Evolutionary conservation across 352 stramenopile genomes (phyloP), one percentile per base, ranked within the genome.

Genomic region (Phytophthora fragariae): DNA sequence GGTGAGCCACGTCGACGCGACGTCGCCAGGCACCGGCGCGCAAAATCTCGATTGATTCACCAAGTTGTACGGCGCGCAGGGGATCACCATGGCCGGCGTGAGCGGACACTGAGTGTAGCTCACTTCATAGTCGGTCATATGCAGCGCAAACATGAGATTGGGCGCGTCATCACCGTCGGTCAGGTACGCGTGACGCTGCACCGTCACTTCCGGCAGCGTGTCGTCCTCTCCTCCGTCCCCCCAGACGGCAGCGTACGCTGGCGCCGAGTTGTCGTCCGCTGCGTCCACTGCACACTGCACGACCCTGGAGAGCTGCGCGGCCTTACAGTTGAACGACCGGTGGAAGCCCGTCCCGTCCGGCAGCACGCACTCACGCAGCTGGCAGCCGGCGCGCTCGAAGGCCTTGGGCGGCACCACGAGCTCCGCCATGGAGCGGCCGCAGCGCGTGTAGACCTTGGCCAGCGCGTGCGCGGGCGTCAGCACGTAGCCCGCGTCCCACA

Each of bases 401-500:
- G 83, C 80, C 54, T 91, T 92, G 52, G 62, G 67, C 5, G 82
- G 62, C 27, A 92, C 75, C 37, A 89, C 83, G 24, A 94, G 79
- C 69, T 92, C 77, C 9, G 79, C 81, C 87, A 94, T 94, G 27
- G 82, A 85, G 35, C 85, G 84, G 0, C 77, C 77, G 60, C 81
- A 91, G 31, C 84, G 83, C 44, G 86, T 92, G 60, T 87, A 89
- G n/a, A 92, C 79, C 35, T 72, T 79, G 39, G 72, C 56, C 29
- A 93, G 64, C 9, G 56, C 11, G 24, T 75, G 65, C 24, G 76
- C 60, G 17, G 68, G 62, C 4, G 83, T 81, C 12, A 92, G 62
- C 19, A 79, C 84, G 68, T 88, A 94, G 41, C 87, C 87, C 0
- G 76, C 75, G 59, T 94, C 84, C 85, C 87, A 94, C 5, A 94